Evolutionary conservation across 2,329 filamentous ascomycete genomes (phyloP).

Genomic region (Didymella keratinophila): DNA sequence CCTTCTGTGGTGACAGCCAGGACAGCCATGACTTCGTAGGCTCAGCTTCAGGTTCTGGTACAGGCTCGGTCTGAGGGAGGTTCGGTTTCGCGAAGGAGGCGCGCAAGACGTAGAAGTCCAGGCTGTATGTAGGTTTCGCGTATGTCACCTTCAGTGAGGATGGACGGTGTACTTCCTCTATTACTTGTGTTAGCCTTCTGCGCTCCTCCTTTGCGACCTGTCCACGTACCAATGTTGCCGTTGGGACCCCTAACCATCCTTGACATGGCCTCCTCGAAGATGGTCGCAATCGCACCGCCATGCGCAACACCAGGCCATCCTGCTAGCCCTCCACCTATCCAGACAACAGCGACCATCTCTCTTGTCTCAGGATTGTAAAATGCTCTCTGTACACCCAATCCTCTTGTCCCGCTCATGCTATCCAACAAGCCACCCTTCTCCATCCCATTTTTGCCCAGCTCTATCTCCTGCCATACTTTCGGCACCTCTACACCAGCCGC

Average conservation of each 20-base stretch:
- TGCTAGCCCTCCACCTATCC: conserved; percentile 68
- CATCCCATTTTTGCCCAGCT: conserved; percentile 34
- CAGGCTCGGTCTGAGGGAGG: conserved; percentile 34
- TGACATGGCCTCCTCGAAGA: conserved; percentile 74
- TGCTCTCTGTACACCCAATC: conserved; percentile 63
- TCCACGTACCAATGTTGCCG: conserved; percentile 35
- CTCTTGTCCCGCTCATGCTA: conserved; percentile 48
- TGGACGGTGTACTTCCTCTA: conserved; percentile 44
- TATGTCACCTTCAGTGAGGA: conserved; percentile 64
- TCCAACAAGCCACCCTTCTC: conserved; percentile 41
- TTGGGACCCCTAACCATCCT: conserved; percentile 66
- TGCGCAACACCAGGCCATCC: conserved; percentile 78
- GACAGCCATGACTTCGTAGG: conserved; percentile 40
- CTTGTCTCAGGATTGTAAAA: conserved; percentile 69
- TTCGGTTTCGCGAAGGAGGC: conserved; percentile 51
- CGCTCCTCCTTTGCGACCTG: background rate
- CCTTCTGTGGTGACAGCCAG: conserved; percentile 47
- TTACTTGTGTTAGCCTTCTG: background rate
- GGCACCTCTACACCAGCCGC: conserved; percentile 28
- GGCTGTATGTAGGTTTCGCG: conserved; percentile 65
- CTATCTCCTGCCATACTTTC: conserved; percentile 44
- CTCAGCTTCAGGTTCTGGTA: conserved; percentile 33
- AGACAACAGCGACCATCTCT: conserved; percentile 69
- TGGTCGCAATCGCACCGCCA: conserved; percentile 72
- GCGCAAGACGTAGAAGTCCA: conserved; percentile 70